These are phyloP conservation scores for Colletotrichum tropicale DNA, from an alignment of 2,329 filamentous ascomycete species.

Conservation along the genomic window DNA sequence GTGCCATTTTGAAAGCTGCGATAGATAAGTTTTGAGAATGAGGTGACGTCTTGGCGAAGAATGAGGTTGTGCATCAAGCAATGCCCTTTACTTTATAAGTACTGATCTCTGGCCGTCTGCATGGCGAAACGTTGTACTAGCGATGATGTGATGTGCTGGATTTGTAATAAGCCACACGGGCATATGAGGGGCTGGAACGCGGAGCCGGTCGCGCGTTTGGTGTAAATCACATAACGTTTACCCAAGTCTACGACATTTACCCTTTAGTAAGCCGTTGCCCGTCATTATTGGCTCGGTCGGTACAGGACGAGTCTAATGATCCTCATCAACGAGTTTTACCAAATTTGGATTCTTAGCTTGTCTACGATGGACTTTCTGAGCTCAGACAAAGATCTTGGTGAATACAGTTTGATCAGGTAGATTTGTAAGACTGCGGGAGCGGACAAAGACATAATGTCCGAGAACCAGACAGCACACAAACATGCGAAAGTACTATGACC, in stretches of 20 bases:
- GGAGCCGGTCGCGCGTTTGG: not conserved
- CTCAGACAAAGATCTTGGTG: not conserved
- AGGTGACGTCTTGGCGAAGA: not conserved
- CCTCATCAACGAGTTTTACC: not conserved
- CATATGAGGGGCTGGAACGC: not conserved
- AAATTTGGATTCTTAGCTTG: not conserved
- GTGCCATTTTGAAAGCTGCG: not conserved
- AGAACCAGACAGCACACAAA: not conserved
- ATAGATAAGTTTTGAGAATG: not conserved
- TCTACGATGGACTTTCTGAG: not conserved
- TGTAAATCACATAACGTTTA: not conserved
- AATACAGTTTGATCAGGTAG: not conserved
- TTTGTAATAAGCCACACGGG: not conserved
- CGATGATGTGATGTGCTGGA: not conserved
- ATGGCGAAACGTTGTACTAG: not conserved
- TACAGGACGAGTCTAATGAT: not conserved
- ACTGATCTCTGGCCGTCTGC: accelerated
- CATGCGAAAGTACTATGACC: not conserved
- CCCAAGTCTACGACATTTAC: accelerated
- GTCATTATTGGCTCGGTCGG: not conserved
- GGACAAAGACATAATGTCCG: not conserved
- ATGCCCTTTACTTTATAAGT: not conserved
- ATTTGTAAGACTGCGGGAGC: not conserved
- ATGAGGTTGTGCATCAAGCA: not conserved
- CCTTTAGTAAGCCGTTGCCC: not conserved